Evolutionary conservation across 2,329 filamentous ascomycete species (phyloP), one percentile per base, ranked within the genome.

Genomic region (Talaromyces pinophilus): DNA sequence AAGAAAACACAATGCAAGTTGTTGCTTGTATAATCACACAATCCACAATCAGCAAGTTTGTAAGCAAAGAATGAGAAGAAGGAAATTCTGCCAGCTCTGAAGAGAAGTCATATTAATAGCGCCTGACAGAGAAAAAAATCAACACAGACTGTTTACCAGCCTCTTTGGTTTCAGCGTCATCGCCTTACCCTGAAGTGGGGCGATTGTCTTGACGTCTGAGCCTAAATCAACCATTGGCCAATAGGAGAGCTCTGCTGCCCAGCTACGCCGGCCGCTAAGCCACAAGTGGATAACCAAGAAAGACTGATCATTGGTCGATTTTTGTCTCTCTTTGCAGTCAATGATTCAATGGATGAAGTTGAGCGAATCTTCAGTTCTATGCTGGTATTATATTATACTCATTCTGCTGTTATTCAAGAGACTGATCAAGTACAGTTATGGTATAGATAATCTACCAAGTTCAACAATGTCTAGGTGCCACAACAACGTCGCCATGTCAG

Each of bases 61-160:
- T 25, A 48, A 48, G 48, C 48, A 54, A 10, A 52, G 15, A n/a
- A 10, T 11, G 4, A 57, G 19, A 33, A 22, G 11, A 17, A 38
- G 5, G 5, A 38, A 13, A 1, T 2, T 7, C n/a, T 22, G n/a
- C 30, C 7, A n/a, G 30, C n/a, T 38, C n/a, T 38, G 30, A 15
- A 35, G 8, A 57, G 54, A 57, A 38, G 25, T 22, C 33, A 22
- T 57, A 35, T 54, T 30, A 54, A 54, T 38, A 57, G 33, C 30
- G n/a, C 5, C 10, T 48, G 5, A 5, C 1, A 15, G 28, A 22
- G 46, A 6, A 22, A n/a, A 13, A 52, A 38, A 57, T 35, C 54
- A 55, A 55, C 52, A 57, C 5, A 4, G 54, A 28, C 8, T 60
- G 38, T 44, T 33, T 46, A 60, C 62, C 62, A 64, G 62, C 62